Evolutionary conservation across 2,329 filamentous ascomycete genomes (phyloP), one percentile per base, ranked within the genome.

Genomic region (Tolypocladium guangdongense): DNA sequence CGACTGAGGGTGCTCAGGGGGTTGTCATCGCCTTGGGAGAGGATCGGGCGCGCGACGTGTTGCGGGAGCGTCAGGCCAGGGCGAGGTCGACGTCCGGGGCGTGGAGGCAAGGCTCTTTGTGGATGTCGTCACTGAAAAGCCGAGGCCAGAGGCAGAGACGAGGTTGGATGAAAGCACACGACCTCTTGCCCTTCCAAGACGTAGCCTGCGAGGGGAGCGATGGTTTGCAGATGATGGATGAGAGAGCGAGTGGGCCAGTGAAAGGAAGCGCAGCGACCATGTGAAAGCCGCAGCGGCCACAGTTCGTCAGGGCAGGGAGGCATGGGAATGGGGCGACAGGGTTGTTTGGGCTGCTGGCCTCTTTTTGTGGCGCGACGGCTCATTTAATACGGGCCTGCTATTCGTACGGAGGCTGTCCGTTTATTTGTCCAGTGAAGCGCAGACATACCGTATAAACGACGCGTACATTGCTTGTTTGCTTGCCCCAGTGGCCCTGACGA

Each of bases 151-250:
- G 20, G 30, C 33, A 37, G 45, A 27, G 30, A 22, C 50, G 52
- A 52, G 6, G 60, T 58, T 57, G 56, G 50, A 52, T 55, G 58
- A 58, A 64, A 60, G 67, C 68, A 71, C 68, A 69, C 69, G 68
- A 71, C 66, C 66, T 67, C 56, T 70, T 71, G 55, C 68, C 68
- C 57, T 67, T 68, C 63, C 61, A 58, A 66, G 57, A 45, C 35
- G 53, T 49, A 35, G 52, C 39, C n/a, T 7, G 50, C 32, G 50
- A 52, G 52, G 55, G 56, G 59, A 52, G 50, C 49, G 56, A 55
- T 52, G 56, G 61, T 63, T 60, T 63, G 62, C 62, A 58, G 62
- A 60, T 57, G 56, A 58, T 48, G 36, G 24, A 52, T 45, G 52
- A 50, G 54, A 52, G 52, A 53, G 56, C 49, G 52, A 53, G 64